phyloP scores from a whole-genome alignment of 164 flowering plant species.

The Sextonia rubra region DNA sequence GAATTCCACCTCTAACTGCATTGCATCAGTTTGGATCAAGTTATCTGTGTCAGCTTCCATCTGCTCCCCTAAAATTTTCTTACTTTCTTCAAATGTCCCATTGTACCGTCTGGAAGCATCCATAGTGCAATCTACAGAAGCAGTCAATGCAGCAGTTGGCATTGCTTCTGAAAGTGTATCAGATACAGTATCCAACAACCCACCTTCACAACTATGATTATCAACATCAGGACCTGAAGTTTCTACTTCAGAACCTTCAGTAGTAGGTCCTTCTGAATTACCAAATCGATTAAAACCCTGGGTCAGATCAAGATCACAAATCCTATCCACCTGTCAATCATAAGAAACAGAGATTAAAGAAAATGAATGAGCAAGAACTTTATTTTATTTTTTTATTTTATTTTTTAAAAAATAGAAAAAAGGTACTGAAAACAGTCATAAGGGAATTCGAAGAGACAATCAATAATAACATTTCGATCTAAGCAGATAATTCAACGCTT shows the following conservation, averaged over 20 bases:
- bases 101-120: constrained; percentile 12
- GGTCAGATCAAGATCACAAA: constrained; percentile 7
- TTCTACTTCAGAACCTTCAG: constrained; percentile 5
- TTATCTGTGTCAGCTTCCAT: constrained; percentile 19
- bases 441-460: too few relatives aligned
- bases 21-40: constrained; percentile 21
- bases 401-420: too few relatives aligned
- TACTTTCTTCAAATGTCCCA: constrained; percentile 12
- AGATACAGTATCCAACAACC: constrained; percentile 9
- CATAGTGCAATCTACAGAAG: constrained; percentile 5
- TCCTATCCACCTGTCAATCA: constrained; percentile 53
- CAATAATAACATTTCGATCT: too few relatives aligned
- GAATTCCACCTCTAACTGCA: constrained; percentile 54
- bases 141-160: constrained; percentile 3
- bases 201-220: constrained; percentile 16
- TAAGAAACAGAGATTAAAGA: not conserved
- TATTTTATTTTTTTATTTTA: too few relatives aligned
- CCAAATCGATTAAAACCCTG: constrained; percentile 1
- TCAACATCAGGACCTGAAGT: constrained; percentile 11
- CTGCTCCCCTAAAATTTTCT: constrained; percentile 10
- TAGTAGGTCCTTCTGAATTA: constrained; percentile 2
- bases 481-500: too few relatives aligned
- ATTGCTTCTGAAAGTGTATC: constrained; percentile 11
- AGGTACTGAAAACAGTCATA: too few relatives aligned
- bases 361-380: not conserved